phyloP scores from a whole-genome alignment of 805 yeast species.

The Ogataea pilisensis region DNA sequence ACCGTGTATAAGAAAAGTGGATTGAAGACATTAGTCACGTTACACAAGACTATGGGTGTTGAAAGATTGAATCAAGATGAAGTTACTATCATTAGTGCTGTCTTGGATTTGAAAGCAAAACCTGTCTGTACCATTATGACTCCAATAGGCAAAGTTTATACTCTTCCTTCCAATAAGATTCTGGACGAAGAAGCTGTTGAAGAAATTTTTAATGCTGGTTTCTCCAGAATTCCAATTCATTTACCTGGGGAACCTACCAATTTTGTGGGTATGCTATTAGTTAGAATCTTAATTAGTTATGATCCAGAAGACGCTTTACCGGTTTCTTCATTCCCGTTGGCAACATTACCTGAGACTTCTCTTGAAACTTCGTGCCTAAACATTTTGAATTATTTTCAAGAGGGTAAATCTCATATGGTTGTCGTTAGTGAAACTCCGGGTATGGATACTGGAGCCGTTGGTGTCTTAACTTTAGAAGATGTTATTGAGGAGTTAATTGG shows the following conservation, averaged over 20 bases:
- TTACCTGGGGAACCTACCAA: slow-evolving; percentile 84
- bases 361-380: slow-evolving; percentile 90
- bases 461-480: slow-evolving; percentile 91
- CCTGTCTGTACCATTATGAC: slow-evolving; percentile 88
- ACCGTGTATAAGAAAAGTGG: slow-evolving; percentile 91
- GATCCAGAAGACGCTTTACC: slow-evolving; percentile 96
- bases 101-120: slow-evolving; percentile 88
- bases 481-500: slow-evolving; percentile 98
- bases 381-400: slow-evolving; percentile 93
- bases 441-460: slow-evolving; percentile 70
- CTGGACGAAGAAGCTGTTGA: slow-evolving; percentile 83
- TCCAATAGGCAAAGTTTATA: slow-evolving; percentile 84
- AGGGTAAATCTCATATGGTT: slow-evolving; percentile 97
- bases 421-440: slow-evolving; percentile 88
- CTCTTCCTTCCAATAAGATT: slow-evolving; percentile 77
- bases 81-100: slow-evolving; percentile 93
- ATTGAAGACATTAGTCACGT: slow-evolving; percentile 84
- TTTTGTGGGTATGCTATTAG: slow-evolving; percentile 92
- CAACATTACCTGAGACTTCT: slow-evolving; percentile 92
- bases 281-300: slow-evolving; percentile 86
- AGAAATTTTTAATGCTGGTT: slow-evolving; percentile 89
- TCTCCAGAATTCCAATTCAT: slow-evolving; percentile 91
- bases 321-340: slow-evolving; percentile 88
- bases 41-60: slow-evolving; percentile 92
- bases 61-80: slow-evolving; percentile 92